These are phyloP conservation scores for Lobosporangium transversale DNA, from an alignment of 192 early-diverging fungal genomes.

Conservation along the genomic window DNA sequence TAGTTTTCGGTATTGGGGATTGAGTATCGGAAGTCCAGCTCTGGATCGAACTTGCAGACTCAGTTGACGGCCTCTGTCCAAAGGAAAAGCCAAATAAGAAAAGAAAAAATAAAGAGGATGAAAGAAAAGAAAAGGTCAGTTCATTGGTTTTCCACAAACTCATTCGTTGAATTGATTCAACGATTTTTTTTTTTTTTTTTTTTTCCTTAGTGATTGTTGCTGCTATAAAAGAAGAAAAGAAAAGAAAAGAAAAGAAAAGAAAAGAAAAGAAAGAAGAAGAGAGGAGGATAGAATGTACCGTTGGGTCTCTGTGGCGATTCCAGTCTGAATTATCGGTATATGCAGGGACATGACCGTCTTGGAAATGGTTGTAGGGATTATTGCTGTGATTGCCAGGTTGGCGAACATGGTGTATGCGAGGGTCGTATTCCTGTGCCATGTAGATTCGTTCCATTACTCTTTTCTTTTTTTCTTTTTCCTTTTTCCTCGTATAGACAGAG, in stretches of 20 bases:
- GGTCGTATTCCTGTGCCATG: background rate
- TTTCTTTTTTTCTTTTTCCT: too few species aligned
- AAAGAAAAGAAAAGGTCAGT: background rate
- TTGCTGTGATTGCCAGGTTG: background rate
- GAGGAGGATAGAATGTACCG: conserved; percentile 3
- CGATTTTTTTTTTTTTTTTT: conserved; percentile 16
- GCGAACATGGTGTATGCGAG: background rate
- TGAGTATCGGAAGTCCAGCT: conserved; percentile 43
- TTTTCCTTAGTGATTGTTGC: too few species aligned
- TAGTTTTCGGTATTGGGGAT: background rate
- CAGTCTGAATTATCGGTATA: conserved; percentile 27
- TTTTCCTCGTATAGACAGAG: too few species aligned
- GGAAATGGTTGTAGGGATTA: conserved; percentile 23
- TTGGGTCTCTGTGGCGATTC: conserved; percentile 22
- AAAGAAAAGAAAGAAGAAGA: background rate
- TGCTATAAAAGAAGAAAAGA: background rate
- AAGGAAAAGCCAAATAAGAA: too few species aligned
- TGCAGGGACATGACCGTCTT: conserved; percentile 25
- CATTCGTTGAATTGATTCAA: too few species aligned
- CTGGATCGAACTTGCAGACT: conserved; percentile 19
- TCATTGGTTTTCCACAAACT: too few species aligned
- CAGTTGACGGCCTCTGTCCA: conserved; percentile 31
- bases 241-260: background rate
- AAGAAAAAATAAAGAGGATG: background rate
- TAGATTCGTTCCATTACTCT: too few species aligned